Percentiles rank a stretch among this genome's conserved stretches.
These are phyloP conservation scores for Adansonia grandidieri DNA, from an alignment of 441 rosid genomes.

Conservation along the genomic window DNA sequence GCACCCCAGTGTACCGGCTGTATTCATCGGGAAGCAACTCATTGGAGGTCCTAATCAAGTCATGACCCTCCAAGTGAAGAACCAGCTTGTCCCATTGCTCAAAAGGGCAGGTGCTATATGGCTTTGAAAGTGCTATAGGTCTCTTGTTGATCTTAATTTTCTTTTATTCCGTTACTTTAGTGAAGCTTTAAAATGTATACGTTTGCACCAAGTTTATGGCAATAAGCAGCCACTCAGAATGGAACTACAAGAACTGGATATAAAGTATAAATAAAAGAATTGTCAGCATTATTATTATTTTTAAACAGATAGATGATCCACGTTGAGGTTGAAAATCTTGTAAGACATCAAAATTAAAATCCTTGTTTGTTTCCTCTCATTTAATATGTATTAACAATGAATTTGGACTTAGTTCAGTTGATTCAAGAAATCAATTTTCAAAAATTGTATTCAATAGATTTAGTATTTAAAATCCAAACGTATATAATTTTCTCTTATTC, in stretches of 20 bases:
- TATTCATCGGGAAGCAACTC: conserved; percentile 61
- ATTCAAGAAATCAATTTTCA: no score
- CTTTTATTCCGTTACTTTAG: background rate
- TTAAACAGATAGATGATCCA: no score
- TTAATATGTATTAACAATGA: background rate
- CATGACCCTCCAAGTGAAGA: conserved; percentile 52
- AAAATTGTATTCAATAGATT: no score
- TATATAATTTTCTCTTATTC: no score
- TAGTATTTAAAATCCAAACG: no score
- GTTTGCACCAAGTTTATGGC: background rate
- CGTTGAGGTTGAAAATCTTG: no score
- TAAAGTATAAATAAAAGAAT: background rate
- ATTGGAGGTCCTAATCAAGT: conserved; percentile 67
- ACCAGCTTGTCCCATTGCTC: conserved; percentile 55
- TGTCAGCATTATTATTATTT: background rate
- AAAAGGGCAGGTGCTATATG: conserved; percentile 62
- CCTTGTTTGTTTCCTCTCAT: background rate
- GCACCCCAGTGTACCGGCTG: conserved; percentile 49
- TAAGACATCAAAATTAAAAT: no score
- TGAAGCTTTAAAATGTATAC: background rate
- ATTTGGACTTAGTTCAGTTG: no score
- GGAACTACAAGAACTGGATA: background rate
- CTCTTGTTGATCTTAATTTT: background rate
- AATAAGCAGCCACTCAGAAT: background rate
- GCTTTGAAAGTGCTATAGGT: conserved; percentile 36